phyloP scores from a whole-genome alignment of 2,329 filamentous ascomycete species.

The Diplodia corticola region DNA sequence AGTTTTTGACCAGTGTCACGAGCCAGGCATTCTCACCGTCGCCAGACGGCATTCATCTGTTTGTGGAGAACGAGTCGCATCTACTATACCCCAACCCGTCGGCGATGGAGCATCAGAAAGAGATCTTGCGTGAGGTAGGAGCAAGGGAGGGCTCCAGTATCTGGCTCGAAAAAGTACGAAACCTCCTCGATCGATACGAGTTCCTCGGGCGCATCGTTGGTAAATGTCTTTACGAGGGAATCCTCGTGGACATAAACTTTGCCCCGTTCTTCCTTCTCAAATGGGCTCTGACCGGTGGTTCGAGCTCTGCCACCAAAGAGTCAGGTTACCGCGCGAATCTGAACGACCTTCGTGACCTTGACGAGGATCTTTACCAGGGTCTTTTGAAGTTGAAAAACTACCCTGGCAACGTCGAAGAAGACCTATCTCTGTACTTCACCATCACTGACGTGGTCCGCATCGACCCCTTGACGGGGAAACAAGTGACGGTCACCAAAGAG shows the following conservation, averaged over 20 bases:
- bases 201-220: slow-evolving; percentile 91
- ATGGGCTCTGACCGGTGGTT: slow-evolving; percentile 77
- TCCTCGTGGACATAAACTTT: slow-evolving; percentile 89
- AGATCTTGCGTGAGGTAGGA: slow-evolving; percentile 55
- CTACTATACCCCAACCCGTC: slow-evolving; percentile 86
- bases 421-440: slow-evolving; percentile 84
- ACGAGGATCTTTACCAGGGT: slow-evolving; percentile 87
- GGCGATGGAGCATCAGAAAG: slow-evolving; percentile 67
- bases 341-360: slow-evolving; percentile 90
- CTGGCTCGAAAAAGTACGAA: slow-evolving; percentile 59
- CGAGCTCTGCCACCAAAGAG: slow-evolving; percentile 63
- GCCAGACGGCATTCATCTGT: slow-evolving; percentile 59
- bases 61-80: slow-evolving; percentile 81
- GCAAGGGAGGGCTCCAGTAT: slow-evolving; percentile 55
- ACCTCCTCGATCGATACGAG: slow-evolving; percentile 75
- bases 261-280: slow-evolving; percentile 95
- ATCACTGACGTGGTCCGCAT: slow-evolving; percentile 67
- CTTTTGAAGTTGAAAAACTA: slow-evolving; percentile 83
- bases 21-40: slow-evolving; percentile 74
- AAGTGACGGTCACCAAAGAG: slow-evolving; percentile 68
- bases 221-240: slow-evolving; percentile 96
- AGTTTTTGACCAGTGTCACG: slow-evolving; percentile 88
- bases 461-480: slow-evolving; percentile 42
- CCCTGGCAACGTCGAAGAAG: slow-evolving; percentile 68
- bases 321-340: slow-evolving; percentile 84